Percentiles rank a stretch among this genome's conserved stretches.
These are phyloP conservation scores for Durotheca rogersii DNA, from an alignment of 495 filamentous ascomycete species.

Conservation along the genomic window DNA sequence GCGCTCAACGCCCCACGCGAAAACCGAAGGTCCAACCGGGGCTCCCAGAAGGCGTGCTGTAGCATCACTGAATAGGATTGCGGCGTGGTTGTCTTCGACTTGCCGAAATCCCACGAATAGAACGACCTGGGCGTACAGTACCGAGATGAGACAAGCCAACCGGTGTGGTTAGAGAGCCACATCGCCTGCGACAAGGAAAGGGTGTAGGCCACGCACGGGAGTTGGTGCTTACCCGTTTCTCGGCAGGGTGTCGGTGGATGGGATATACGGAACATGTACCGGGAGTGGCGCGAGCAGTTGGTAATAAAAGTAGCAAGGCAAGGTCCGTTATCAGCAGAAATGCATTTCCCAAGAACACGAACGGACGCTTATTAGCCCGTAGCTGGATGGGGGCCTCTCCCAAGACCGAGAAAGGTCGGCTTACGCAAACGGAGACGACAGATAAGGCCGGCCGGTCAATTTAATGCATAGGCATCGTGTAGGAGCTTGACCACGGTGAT, in stretches of 20 bases:
- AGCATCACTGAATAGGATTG: slow-evolving; percentile 21
- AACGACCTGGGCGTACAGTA: not conserved
- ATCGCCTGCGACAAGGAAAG: slow-evolving; percentile 15
- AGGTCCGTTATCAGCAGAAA: slow-evolving; percentile 26
- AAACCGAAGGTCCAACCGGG: slow-evolving; percentile 27
- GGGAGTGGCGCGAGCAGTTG: slow-evolving; percentile 24
- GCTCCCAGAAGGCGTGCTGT: slow-evolving; percentile 14
- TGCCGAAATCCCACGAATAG: slow-evolving; percentile 23
- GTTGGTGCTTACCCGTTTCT: slow-evolving; percentile 21
- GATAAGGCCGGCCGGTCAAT: slow-evolving; percentile 28
- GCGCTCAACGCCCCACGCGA: slow-evolving; percentile 22
- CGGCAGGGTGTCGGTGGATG: slow-evolving; percentile 14
- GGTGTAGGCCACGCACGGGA: not conserved
- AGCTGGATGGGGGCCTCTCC: slow-evolving; percentile 20
- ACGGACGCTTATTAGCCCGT: slow-evolving; percentile 26
- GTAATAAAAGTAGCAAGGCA: slow-evolving; percentile 7
- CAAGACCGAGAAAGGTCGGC: slow-evolving; percentile 22
- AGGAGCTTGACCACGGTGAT: slow-evolving; percentile 19
- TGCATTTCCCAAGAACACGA: slow-evolving; percentile 29
- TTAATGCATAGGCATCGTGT: slow-evolving; percentile 23
- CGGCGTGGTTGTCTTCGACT: slow-evolving; percentile 16
- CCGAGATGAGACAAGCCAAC: slow-evolving; percentile 9
- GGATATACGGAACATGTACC: slow-evolving; percentile 18
- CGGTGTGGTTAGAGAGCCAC: slow-evolving; percentile 5
- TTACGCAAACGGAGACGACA: slow-evolving; percentile 28